Conservation (phyloP, 768 basidiomycete genomes). For the Mrakia frigida region DNA sequence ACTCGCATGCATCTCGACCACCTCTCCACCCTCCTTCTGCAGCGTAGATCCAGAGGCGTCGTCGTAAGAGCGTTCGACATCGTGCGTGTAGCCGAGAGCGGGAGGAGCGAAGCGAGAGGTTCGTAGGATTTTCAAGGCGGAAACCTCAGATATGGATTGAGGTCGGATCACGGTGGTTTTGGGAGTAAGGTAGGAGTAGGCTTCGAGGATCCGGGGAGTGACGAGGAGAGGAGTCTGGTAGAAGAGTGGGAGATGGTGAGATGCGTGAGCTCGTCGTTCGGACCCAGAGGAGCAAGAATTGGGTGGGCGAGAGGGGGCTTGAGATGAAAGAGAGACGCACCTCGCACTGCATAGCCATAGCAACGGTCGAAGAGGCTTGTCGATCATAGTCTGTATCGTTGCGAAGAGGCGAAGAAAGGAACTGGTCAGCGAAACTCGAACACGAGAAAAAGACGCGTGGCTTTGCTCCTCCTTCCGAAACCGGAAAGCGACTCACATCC, state of each 20-base stretch:
- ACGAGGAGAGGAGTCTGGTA: neutral
- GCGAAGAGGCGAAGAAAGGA: neutral
- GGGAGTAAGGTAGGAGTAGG: conserved; percentile 12
- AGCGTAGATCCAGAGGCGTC: neutral
- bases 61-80: neutral
- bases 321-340: neutral
- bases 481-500: neutral
- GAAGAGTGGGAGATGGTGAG: neutral
- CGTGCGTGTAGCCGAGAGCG: neutral
- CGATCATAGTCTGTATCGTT: neutral
- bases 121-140: neutral
- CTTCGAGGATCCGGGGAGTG: neutral
- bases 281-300: neutral
- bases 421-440: neutral
- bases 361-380: conserved; percentile 13
- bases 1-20: neutral
- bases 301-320: too few relatives aligned
- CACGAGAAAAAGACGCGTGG: neutral
- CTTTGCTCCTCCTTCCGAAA: neutral
- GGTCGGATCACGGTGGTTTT: neutral
- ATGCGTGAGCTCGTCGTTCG: neutral
- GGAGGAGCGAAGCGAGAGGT: neutral
- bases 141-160: neutral
- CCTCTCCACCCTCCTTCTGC: too few relatives aligned
- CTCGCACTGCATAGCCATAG: conserved; percentile 18